Base-by-base conservation (phyloP, 441 rosid species). In the Erodium moschatum region DNA sequence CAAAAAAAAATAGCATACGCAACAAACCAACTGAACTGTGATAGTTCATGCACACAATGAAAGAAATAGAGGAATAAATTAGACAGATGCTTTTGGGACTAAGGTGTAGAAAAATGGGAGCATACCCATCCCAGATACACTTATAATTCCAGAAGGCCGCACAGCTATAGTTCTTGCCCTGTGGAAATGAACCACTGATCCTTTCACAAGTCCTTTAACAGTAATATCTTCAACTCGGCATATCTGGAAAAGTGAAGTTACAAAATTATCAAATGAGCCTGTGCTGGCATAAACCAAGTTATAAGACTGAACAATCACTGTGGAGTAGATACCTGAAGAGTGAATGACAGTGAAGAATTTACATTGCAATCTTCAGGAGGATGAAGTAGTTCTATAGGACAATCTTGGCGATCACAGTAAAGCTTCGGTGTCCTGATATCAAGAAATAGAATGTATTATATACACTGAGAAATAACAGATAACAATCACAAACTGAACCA, bases 311-410 rank as follows among this genome's bases (percentile, higher is more conserved):
- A 48, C 61, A 65, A 72, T 68, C 60, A 52, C 58, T 64, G 63
- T 70, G 68, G 21, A 70, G 54, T 67, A 75, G 81, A 72, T 80
- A 96, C 98, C 97, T 96, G 99, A 75, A 96, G 96, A 33, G 99
- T 96, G 78, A 96, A 96, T 58, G 99, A 80, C 71, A 96, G 81
- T 68, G 99, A 87, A 31, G 97, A 77, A 83, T 96, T 96, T 82
- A 96, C 97, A 74, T 87, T 96, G 94, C 99, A 96, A 81, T 96
- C 99, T 78, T 96, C 98, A 76, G 99, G 99, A n/a, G 98, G 99
- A 73, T 81, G 85, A 56, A 96, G 84, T 16, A 96, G 81, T 82
- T 96, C 99, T 67, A 72, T 70, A 4, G 99, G 98, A 81, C 98
- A 96, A 72, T 87, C 86, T 79, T 89, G 81, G 71, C 68, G 83